Evolutionary conservation across 768 basidiomycete species (phyloP).

Genomic region (Glaciozyma antarctica): DNA sequence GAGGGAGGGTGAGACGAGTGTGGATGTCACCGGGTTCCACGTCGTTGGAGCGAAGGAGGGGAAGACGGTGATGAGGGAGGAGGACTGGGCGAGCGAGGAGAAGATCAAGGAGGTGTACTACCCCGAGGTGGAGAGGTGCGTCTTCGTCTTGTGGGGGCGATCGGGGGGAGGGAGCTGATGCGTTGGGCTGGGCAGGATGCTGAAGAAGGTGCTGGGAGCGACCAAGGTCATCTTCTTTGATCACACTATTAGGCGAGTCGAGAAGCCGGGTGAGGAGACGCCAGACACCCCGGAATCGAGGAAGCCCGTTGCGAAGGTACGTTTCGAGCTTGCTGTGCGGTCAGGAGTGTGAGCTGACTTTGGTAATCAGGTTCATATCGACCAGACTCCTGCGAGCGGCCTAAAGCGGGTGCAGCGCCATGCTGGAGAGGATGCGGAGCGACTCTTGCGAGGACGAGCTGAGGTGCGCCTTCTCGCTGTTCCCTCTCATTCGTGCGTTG

Average conservation of each 20-base stretch:
- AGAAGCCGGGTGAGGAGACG: conserved; percentile 13
- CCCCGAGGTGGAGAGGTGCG: conserved; percentile 48
- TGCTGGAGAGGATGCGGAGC: conserved; percentile 44
- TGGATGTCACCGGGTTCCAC: conserved; percentile 47
- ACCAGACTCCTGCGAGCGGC: conserved; percentile 44
- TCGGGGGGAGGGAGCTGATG: background rate
- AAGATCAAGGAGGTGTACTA: conserved; percentile 54
- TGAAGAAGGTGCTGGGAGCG: conserved; percentile 56
- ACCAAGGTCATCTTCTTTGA: conserved; percentile 56
- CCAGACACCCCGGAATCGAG: conserved; percentile 20
- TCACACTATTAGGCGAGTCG: conserved; percentile 45
- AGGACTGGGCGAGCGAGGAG: conserved; percentile 47
- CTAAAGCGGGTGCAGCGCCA: conserved; percentile 43
- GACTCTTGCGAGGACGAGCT: conserved; percentile 36
- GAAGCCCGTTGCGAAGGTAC: conserved; percentile 21
- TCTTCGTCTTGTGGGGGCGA: background rate
- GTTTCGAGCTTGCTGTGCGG: too few species aligned
- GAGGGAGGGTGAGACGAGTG: conserved; percentile 23
- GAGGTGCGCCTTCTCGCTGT: background rate
- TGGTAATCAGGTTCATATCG: conserved; percentile 42
- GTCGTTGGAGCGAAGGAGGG: conserved; percentile 38
- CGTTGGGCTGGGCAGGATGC: conserved; percentile 34
- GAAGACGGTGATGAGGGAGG: conserved; percentile 35
- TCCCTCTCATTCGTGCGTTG: background rate
- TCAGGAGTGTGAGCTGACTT: background rate